A percentile compares a stretch with the other conserved stretches of the same genome.
These are phyloP conservation scores for Tuber indicum DNA, from an alignment of 495 filamentous ascomycete genomes.

Conservation along the genomic window DNA sequence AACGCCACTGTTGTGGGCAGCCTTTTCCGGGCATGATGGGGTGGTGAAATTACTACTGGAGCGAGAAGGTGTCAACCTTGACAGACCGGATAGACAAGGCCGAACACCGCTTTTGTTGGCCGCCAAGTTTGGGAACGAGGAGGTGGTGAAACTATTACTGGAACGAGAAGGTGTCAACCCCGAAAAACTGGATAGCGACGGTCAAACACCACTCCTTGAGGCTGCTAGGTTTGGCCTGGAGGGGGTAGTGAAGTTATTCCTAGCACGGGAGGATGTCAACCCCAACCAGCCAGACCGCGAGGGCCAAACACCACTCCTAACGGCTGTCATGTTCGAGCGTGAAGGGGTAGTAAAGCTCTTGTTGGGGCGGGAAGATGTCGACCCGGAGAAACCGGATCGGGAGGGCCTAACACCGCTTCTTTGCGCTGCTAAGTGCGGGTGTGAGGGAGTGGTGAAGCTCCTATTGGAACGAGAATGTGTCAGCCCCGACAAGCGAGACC, in stretches of 20 bases:
- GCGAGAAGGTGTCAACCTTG: constrained; percentile 8
- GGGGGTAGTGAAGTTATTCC: constrained; percentile 16
- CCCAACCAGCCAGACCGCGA: constrained; percentile 8
- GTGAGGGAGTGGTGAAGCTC: constrained; percentile 27
- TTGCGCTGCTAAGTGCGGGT: constrained; percentile 19
- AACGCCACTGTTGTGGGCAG: no score
- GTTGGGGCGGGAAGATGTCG: constrained; percentile 10
- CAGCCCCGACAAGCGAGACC: constrained; percentile 23
- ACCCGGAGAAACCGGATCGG: constrained; percentile 14
- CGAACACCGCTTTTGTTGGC: no score
- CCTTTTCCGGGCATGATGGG: no score
- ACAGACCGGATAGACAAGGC: constrained; percentile 34
- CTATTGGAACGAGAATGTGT: constrained; percentile 24
- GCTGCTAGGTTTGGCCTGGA: constrained; percentile 22
- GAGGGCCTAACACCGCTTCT: constrained; percentile 25
- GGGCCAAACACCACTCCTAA: constrained; percentile 24
- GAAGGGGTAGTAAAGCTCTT: constrained; percentile 29
- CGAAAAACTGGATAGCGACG: constrained; percentile 40
- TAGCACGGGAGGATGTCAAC: constrained; percentile 8
- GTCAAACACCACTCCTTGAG: constrained; percentile 29
- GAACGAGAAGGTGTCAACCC: constrained; percentile 34
- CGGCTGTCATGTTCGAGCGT: constrained; percentile 23
- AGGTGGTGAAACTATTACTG: constrained; percentile 12
- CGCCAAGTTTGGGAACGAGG: background rate
- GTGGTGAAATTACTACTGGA: no score